Evolutionary conservation across 2,329 filamentous ascomycete species (phyloP).

Genomic region (Emericellopsis cladophorae): DNA sequence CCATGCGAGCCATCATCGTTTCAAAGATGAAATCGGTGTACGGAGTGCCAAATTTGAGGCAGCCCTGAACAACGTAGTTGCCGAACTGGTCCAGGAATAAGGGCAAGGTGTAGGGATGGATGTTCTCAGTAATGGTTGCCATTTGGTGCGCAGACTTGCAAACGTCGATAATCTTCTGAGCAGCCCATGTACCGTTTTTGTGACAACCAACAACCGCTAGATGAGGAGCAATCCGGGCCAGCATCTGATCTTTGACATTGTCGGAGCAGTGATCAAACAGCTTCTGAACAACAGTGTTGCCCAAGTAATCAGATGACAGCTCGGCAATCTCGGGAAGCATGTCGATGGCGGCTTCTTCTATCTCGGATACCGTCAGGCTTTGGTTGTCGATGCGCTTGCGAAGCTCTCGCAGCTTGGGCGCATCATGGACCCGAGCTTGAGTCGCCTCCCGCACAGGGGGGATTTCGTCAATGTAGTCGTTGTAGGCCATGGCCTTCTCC

Average conservation of each 20-base stretch:
- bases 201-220: conserved; percentile 94
- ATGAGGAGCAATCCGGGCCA: conserved; percentile 76
- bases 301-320: conserved; percentile 87
- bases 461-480: conserved; percentile 67
- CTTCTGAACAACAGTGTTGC: conserved; percentile 99
- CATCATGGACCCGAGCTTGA: conserved; percentile 82
- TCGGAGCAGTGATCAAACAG: conserved; percentile 95
- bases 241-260: conserved; percentile 76
- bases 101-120: conserved; percentile 77
- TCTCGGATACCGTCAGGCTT: conserved; percentile 71
- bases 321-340: conserved; percentile 98
- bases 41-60: conserved; percentile 77
- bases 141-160: conserved; percentile 78
- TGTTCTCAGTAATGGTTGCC: conserved; percentile 68
- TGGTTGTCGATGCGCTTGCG: conserved; percentile 97
- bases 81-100: conserved; percentile 96
- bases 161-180: conserved; percentile 97
- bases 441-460: conserved; percentile 80
- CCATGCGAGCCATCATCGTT: conserved; percentile 86
- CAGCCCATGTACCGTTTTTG: conserved; percentile 99
- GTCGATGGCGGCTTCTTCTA: conserved; percentile 80
- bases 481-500: conserved; percentile 64
- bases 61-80: conserved; percentile 96
- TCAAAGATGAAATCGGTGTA: conserved; percentile 97
- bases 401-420: conserved; percentile 87